Percentiles rank a stretch among this genome's conserved stretches.
These are phyloP conservation scores for Russula foetens DNA, from an alignment of 768 basidiomycete species.

Conservation along the genomic window DNA sequence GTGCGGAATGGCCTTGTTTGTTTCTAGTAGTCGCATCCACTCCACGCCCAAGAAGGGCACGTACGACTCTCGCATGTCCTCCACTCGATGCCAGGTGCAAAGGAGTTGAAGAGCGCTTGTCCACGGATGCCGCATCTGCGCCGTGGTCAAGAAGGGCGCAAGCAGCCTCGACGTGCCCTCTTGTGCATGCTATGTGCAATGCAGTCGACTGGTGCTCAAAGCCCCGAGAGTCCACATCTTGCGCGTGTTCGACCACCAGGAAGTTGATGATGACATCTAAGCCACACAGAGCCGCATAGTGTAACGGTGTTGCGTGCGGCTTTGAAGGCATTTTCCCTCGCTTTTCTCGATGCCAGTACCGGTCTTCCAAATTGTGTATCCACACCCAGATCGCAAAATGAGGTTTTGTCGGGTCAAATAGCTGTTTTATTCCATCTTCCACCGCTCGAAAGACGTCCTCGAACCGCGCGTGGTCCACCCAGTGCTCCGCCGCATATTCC, in stretches of 20 bases:
- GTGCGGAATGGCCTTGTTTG: background rate
- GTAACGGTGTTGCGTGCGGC: background rate
- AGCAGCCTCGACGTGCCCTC: background rate
- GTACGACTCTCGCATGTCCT: background rate
- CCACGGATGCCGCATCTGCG: background rate
- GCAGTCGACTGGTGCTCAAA: background rate
- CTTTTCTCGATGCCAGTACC: background rate
- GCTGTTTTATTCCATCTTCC: background rate
- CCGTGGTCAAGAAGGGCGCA: background rate
- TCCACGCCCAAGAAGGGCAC: background rate
- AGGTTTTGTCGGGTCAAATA: background rate
- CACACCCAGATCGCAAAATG: background rate
- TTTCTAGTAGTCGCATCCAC: background rate
- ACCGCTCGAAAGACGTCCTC: background rate
- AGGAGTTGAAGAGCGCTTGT: background rate
- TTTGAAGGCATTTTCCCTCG: background rate
- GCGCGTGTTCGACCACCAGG: background rate
- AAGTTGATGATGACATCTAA: background rate
- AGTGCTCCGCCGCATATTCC: background rate
- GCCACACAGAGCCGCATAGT: background rate
- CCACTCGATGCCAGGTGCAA: background rate
- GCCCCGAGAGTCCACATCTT: background rate
- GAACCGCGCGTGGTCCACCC: background rate
- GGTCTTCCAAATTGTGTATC: background rate
- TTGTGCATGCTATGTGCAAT: background rate